Evolutionary conservation across 2,329 filamentous ascomycete species (phyloP).

Genomic region (Akanthomyces muscarius): DNA sequence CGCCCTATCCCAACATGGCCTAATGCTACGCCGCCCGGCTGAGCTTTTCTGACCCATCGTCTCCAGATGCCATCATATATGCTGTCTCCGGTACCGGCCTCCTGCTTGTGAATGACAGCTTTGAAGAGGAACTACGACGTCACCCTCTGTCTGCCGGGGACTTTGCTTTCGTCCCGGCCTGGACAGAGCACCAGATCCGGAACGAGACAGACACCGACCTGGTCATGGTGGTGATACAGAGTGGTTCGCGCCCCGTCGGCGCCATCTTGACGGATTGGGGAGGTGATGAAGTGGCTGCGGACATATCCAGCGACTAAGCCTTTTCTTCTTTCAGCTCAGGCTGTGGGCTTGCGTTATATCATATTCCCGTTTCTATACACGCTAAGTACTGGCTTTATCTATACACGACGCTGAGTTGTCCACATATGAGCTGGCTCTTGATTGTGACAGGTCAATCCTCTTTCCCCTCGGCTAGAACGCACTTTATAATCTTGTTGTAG

Average conservation of each 20-base stretch:
- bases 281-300: conserved; percentile 35
- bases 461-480: conserved; percentile 23
- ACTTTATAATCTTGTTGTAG: conserved; percentile 28
- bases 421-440: neutral
- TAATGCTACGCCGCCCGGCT: neutral
- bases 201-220: conserved; percentile 61
- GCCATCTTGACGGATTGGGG: conserved; percentile 62
- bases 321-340: neutral
- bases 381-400: neutral
- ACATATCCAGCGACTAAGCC: conserved; percentile 6
- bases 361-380: neutral
- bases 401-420: neutral
- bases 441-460: conserved; percentile 12
- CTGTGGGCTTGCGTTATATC: conserved; percentile 9
- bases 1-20: neutral
- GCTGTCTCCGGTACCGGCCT: conserved; percentile 57
- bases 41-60: conserved; percentile 12
- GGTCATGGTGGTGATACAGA: conserved; percentile 63
- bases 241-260: conserved; percentile 56
- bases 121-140: conserved; percentile 47
- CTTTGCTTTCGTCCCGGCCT: conserved; percentile 67
- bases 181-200: conserved; percentile 65
- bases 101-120: conserved; percentile 55
- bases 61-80: conserved; percentile 63
- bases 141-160: conserved; percentile 59